phyloP scores from a whole-genome alignment of 2,329 filamentous ascomycete genomes.

The Dryadomyces sulphureus region DNA sequence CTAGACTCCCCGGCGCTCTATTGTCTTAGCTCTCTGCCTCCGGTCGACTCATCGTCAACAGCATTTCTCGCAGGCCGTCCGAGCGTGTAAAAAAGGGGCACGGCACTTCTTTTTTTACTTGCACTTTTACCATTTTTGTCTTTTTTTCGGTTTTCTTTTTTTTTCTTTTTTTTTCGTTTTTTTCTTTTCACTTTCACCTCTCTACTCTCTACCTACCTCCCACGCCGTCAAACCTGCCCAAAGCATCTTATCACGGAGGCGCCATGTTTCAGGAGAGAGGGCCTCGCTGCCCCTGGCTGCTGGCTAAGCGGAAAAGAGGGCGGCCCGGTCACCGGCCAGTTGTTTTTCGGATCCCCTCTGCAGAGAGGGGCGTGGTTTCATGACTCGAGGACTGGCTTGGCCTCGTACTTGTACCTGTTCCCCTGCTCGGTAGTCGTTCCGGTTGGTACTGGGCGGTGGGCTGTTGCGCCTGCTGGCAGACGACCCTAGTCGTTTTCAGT shows the following conservation, averaged over 20 bases:
- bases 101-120: too few species aligned
- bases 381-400: neutral
- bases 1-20: too few species aligned
- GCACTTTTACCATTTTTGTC: too few species aligned
- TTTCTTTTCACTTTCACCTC: neutral
- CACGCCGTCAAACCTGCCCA: neutral
- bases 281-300: neutral
- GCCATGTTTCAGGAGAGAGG: slow-evolving; percentile 1
- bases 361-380: neutral
- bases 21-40: too few species aligned
- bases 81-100: too few species aligned
- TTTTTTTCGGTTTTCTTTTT: too few species aligned
- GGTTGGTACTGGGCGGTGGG: neutral
- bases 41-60: too few species aligned
- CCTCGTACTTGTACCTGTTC: neutral
- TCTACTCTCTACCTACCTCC: neutral
- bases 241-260: slow-evolving; percentile 5
- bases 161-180: too few species aligned
- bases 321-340: too few species aligned
- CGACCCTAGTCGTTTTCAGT: too few species aligned
- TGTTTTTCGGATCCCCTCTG: too few species aligned
- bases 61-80: too few species aligned
- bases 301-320: neutral
- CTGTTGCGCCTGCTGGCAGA: neutral
- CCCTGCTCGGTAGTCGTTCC: neutral